These are phyloP conservation scores for Cicer yamashitae DNA, from an alignment of 306 rosid species.

Conservation along the genomic window DNA sequence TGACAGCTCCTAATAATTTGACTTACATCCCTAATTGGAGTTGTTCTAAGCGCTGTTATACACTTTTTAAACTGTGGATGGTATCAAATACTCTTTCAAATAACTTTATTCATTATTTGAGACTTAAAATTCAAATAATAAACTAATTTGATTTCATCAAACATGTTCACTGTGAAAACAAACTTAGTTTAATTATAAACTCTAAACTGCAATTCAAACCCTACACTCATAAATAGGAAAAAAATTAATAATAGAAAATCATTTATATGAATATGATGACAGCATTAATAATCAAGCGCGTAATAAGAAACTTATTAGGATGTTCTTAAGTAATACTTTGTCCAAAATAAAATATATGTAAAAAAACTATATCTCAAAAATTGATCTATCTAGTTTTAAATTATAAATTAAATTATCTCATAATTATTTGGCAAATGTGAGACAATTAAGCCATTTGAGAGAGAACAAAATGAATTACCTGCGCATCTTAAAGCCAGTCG, in stretches of 20 bases:
- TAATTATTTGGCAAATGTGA: no score
- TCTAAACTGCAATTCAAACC: background rate
- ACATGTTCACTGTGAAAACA: background rate
- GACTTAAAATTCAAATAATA: background rate
- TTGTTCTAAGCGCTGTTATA: no score
- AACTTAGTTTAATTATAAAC: background rate
- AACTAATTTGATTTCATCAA: constrained; percentile 5
- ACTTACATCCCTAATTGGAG: no score
- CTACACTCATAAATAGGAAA: background rate
- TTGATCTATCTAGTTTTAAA: no score
- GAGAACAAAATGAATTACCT: constrained; percentile 52
- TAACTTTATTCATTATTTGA: background rate
- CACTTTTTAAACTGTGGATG: no score
- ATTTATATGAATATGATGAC: background rate
- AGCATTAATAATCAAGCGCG: background rate
- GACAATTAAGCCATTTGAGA: background rate
- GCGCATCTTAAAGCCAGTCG: constrained; percentile 46
- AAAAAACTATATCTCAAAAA: no score
- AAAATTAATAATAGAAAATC: background rate
- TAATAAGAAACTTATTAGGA: no score
- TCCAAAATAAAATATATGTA: no score
- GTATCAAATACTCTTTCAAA: background rate
- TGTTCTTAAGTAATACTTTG: no score
- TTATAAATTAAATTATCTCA: no score
- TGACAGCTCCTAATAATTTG: no score